These are phyloP conservation scores for Fonsecaea nubica DNA, from an alignment of 2,329 filamentous ascomycete genomes.

Conservation along the genomic window DNA sequence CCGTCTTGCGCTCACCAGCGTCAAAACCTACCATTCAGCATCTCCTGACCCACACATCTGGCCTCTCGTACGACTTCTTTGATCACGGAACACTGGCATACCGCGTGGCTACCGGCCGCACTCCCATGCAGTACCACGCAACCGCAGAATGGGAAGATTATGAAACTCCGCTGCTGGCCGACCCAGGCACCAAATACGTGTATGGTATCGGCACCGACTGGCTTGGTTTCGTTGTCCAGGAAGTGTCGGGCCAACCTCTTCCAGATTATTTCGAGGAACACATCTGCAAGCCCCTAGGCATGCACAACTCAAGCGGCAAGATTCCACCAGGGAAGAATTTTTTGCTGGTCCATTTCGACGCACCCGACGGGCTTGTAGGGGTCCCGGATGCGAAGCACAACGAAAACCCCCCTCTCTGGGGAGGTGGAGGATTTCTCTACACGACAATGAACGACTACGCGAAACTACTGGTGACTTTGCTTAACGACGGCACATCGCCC, in stretches of 20 bases:
- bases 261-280: slow-evolving; percentile 56
- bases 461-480: slow-evolving; percentile 30
- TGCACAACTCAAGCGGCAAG: slow-evolving; percentile 37
- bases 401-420: slow-evolving; percentile 16
- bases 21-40: slow-evolving; percentile 34
- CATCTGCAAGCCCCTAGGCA: slow-evolving; percentile 55
- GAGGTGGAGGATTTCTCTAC: slow-evolving; percentile 33
- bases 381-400: slow-evolving; percentile 15
- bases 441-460: slow-evolving; percentile 36
- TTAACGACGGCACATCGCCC: slow-evolving; percentile 35
- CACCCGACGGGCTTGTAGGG: slow-evolving; percentile 18
- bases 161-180: slow-evolving; percentile 27
- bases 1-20: slow-evolving; percentile 25
- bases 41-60: slow-evolving; percentile 36
- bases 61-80: slow-evolving; percentile 38
- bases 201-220: slow-evolving; percentile 54
- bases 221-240: slow-evolving; percentile 57
- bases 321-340: slow-evolving; percentile 50
- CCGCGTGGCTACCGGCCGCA: slow-evolving; percentile 19
- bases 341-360: slow-evolving; percentile 97
- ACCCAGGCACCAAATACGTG: slow-evolving; percentile 35
- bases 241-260: slow-evolving; percentile 51
- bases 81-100: slow-evolving; percentile 28
- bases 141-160: slow-evolving; percentile 23
- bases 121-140: slow-evolving; percentile 21